Evolutionary conservation across 768 basidiomycete genomes (phyloP), one percentile per base, ranked within the genome.

Genomic region (Crucibulum laeve): DNA sequence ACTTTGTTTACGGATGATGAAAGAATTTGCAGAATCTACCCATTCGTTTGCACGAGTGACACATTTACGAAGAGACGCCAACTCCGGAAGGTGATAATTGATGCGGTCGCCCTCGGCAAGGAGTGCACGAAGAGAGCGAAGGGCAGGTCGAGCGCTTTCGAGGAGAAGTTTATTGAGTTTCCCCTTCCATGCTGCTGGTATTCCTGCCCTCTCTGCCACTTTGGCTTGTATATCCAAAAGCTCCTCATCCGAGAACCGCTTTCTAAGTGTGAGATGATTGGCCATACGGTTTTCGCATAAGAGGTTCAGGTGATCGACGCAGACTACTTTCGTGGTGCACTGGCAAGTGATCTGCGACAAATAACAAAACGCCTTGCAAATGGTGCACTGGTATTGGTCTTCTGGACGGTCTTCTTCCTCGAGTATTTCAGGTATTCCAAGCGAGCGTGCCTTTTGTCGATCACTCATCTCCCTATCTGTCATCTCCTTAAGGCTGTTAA

Each of bases 361-460:
- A 62, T 96, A 98, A 64, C 88, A 93, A 65, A 95, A 97, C 4
- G 74, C 79, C 60, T 96, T 94, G 85, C 96, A 98, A 50, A 87
- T 66, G 39, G 74, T 68, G 74, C 96, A 99, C 62, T 97, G 96
- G 62, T 94, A 95, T 59, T 96, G 91, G 42, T 97, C 94, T 60
- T 97, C 96, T 0, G 84, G 73, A 10, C 82, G 80, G 61, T 97
- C 94, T 53, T 81, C 76, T 51, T 84, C 79, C 52, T 90, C 84
- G 21, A 91, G 67, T 25, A 73, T 66, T 60, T 96, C 92, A 18
- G 67, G 60, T 34, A 91, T 62, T n/a, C 76, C 74, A 25, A 74
- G 61, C 15, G 67, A 53, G 24, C 89, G 82, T 25, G 89, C 78
- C 21, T 67, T 66, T 38, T 69, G 69, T 22, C 96, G 86, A 42